phyloP scores from a whole-genome alignment of 768 basidiomycete species.

The Termitomyces sp. region DNA sequence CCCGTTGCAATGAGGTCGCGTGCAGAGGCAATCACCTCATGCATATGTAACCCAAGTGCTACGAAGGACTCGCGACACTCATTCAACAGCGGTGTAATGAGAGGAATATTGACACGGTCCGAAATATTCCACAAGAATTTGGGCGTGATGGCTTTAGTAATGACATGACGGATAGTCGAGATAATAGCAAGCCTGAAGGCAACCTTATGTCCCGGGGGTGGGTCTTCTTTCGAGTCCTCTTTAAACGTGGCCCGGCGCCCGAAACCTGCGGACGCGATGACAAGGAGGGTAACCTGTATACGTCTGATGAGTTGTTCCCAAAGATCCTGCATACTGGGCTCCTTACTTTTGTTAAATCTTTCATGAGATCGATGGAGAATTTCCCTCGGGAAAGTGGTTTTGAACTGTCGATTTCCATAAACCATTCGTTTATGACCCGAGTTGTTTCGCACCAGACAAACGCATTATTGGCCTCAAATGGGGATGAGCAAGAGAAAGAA shows the following conservation, averaged over 20 bases:
- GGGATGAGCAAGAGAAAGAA: background rate
- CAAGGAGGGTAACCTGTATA: slow-evolving; percentile 29
- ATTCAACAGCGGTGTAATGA: slow-evolving; percentile 26
- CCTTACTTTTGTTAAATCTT: slow-evolving; percentile 21
- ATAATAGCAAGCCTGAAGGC: slow-evolving; percentile 30
- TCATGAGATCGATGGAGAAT: slow-evolving; percentile 18
- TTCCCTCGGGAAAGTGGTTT: background rate
- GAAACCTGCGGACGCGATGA: slow-evolving; percentile 39
- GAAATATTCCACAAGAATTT: slow-evolving; percentile 29
- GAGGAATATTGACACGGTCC: slow-evolving; percentile 26
- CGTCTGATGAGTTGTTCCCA: background rate
- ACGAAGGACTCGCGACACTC: slow-evolving; percentile 28
- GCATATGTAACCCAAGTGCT: slow-evolving; percentile 35
- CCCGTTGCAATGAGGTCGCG: slow-evolving; percentile 29
- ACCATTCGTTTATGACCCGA: slow-evolving; percentile 38
- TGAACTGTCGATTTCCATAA: slow-evolving; percentile 28
- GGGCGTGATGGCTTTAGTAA: slow-evolving; percentile 28
- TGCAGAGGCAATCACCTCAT: slow-evolving; percentile 35
- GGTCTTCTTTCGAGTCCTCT: slow-evolving; percentile 21
- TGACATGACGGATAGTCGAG: slow-evolving; percentile 24
- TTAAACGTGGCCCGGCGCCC: slow-evolving; percentile 32
- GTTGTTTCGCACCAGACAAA: slow-evolving; percentile 47
- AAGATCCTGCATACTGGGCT: slow-evolving; percentile 2
- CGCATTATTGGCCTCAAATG: slow-evolving; percentile 37
- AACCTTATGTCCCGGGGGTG: slow-evolving; percentile 27